These are phyloP conservation scores for Linnemannia schmuckeri DNA, from an alignment of 192 early-diverging fungal genomes.

Conservation along the genomic window DNA sequence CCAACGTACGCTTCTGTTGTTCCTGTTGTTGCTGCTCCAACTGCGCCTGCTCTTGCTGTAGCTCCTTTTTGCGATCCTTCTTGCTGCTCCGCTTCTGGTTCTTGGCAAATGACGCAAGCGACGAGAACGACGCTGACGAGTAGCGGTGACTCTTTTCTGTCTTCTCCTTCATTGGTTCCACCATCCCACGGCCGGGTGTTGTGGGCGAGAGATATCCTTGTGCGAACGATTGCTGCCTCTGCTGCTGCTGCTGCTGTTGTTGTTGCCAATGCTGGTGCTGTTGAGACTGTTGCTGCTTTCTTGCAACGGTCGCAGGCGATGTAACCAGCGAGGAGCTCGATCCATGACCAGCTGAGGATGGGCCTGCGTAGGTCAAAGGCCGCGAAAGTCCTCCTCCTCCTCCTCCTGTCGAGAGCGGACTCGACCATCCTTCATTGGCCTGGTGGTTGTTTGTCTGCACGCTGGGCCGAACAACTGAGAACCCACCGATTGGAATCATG, in stretches of 20 bases:
- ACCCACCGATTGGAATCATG: conserved; percentile 45
- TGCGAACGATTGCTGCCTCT: background rate
- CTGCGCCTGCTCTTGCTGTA: conserved; percentile 5
- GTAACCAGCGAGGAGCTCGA: conserved; percentile 29
- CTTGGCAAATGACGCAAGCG: conserved; percentile 41
- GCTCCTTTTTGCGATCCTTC: conserved; percentile 40
- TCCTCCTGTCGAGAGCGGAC: conserved; percentile 24
- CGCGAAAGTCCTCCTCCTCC: conserved; percentile 32
- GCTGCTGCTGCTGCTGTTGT: conserved; percentile 4
- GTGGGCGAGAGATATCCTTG: background rate
- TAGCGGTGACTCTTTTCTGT: conserved; percentile 35
- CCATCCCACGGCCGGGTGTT: background rate
- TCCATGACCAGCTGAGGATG: conserved; percentile 8
- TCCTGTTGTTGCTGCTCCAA: conserved; percentile 21
- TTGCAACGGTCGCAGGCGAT: conserved; percentile 15
- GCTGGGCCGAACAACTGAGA: conserved; percentile 13
- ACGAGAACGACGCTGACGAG: conserved; percentile 42
- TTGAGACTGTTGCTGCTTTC: background rate
- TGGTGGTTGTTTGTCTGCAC: background rate
- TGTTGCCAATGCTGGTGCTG: background rate
- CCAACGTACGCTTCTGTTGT: background rate
- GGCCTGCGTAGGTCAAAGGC: conserved; percentile 36
- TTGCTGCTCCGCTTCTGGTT: conserved; percentile 39
- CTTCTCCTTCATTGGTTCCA: conserved; percentile 11
- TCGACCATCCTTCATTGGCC: conserved; percentile 18